Evolutionary conservation across 768 basidiomycete species (phyloP).

Genomic region (Amanita phalloides): DNA sequence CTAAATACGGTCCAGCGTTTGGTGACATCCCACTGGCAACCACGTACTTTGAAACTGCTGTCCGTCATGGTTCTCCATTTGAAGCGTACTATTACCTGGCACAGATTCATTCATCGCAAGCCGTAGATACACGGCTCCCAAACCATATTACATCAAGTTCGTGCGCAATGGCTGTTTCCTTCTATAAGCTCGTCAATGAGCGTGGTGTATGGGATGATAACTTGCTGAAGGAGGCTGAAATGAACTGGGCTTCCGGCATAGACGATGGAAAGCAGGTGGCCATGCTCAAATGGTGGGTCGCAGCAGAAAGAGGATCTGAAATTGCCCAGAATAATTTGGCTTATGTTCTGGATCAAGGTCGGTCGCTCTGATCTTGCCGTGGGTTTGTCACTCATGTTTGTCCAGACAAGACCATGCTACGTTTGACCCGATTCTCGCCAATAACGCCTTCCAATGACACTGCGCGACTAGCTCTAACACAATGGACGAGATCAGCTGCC

Average conservation of each 20-base stretch:
- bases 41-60: slow-evolving; percentile 73
- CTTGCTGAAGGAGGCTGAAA: slow-evolving; percentile 71
- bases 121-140: slow-evolving; percentile 31
- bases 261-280: slow-evolving; percentile 73
- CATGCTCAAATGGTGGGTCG: slow-evolving; percentile 90
- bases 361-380: slow-evolving; percentile 9
- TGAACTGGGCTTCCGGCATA: slow-evolving; percentile 57
- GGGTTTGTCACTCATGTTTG: neutral
- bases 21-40: slow-evolving; percentile 60
- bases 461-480: slow-evolving; percentile 74
- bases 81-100: slow-evolving; percentile 94
- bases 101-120: slow-evolving; percentile 59
- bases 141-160: slow-evolving; percentile 51
- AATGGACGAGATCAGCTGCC: slow-evolving; percentile 90
- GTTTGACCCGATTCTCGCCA: slow-evolving; percentile 57
- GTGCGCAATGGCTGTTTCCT: slow-evolving; percentile 86
- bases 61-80: slow-evolving; percentile 82
- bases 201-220: slow-evolving; percentile 84
- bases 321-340: slow-evolving; percentile 94
- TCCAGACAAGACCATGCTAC: slow-evolving; percentile 60
- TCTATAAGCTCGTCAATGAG: slow-evolving; percentile 88
- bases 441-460: slow-evolving; percentile 73
- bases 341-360: slow-evolving; percentile 86
- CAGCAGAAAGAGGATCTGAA: slow-evolving; percentile 88
- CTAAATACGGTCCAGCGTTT: slow-evolving; percentile 32